A percentile compares a stretch with the other conserved stretches of the same genome.
These are phyloP conservation scores for Leucogyrophana mollusca DNA, from an alignment of 768 basidiomycete species.

Conservation along the genomic window DNA sequence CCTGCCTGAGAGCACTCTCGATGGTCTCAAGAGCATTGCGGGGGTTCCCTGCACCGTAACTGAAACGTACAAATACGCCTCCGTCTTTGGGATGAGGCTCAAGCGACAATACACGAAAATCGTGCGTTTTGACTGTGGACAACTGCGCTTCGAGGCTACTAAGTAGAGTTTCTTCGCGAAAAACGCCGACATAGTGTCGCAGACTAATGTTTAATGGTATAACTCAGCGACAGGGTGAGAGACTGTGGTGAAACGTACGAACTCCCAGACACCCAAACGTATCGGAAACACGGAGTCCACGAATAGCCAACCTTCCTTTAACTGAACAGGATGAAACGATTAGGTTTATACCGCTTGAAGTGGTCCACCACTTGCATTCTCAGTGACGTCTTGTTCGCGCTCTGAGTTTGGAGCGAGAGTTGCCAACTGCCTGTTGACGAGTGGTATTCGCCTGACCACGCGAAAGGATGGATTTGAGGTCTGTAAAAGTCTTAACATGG, in stretches of 20 bases:
- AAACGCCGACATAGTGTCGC: constrained; percentile 60
- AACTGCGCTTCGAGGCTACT: constrained; percentile 47
- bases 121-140: constrained; percentile 48
- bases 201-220: too few species aligned
- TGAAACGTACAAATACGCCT: constrained; percentile 79
- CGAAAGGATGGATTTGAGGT: too few species aligned
- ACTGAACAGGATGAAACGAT: constrained; percentile 9
- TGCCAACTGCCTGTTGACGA: too few species aligned
- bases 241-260: constrained; percentile 25
- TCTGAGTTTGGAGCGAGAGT: too few species aligned
- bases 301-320: constrained; percentile 62
- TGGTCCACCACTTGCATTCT: too few species aligned
- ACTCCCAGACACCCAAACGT: constrained; percentile 73
- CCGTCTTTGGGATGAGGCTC: constrained; percentile 78
- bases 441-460: too few species aligned
- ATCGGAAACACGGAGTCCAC: constrained; percentile 80
- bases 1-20: constrained; percentile 44
- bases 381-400: too few species aligned
- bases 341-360: too few species aligned
- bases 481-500: too few species aligned
- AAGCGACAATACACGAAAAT: constrained; percentile 61
- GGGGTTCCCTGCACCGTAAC: constrained; percentile 43
- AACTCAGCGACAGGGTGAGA: constrained; percentile 7
- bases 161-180: constrained; percentile 61
- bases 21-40: constrained; percentile 46